Evolutionary conservation across 2,329 filamentous ascomycete species (phyloP).

Genomic region (Calonectria montana): DNA sequence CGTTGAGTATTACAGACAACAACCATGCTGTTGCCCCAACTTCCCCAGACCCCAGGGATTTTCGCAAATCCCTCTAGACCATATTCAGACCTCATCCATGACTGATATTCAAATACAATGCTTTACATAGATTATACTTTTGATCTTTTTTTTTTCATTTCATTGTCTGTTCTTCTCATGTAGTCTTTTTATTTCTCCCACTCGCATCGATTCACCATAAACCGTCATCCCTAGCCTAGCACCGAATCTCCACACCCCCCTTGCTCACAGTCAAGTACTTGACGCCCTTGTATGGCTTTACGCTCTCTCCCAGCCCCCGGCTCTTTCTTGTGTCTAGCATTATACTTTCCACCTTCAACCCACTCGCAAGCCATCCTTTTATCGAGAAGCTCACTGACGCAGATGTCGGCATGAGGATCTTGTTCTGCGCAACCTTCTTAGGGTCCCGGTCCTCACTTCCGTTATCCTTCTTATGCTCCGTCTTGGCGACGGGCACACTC

Average conservation of each 20-base stretch:
- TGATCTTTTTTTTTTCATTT: neutral
- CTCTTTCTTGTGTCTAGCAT: constrained; percentile 81
- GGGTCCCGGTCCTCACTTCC: constrained; percentile 60
- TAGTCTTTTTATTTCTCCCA: constrained; percentile 11
- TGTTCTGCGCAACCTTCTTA: constrained; percentile 74
- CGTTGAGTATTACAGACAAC: constrained; percentile 2
- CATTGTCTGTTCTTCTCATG: constrained; percentile 11
- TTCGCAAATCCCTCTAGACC: neutral
- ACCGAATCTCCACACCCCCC: constrained; percentile 72
- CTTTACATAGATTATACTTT: neutral
- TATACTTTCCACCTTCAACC: constrained; percentile 76
- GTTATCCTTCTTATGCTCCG: constrained; percentile 44
- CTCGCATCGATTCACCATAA: constrained; percentile 17
- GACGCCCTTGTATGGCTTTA: constrained; percentile 97
- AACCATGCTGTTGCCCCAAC: neutral
- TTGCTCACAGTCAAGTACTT: constrained; percentile 90
- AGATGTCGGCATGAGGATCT: constrained; percentile 83
- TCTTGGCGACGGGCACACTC: constrained; percentile 51
- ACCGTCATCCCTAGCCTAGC: constrained; percentile 53
- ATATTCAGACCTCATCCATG: neutral
- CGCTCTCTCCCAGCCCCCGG: constrained; percentile 83
- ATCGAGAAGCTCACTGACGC: constrained; percentile 78
- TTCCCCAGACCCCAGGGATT: neutral
- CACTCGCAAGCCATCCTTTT: constrained; percentile 76
- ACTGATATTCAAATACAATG: neutral